These are phyloP conservation scores for Funneliformis geosporum DNA, from an alignment of 192 early-diverging fungal species.

Conservation along the genomic window DNA sequence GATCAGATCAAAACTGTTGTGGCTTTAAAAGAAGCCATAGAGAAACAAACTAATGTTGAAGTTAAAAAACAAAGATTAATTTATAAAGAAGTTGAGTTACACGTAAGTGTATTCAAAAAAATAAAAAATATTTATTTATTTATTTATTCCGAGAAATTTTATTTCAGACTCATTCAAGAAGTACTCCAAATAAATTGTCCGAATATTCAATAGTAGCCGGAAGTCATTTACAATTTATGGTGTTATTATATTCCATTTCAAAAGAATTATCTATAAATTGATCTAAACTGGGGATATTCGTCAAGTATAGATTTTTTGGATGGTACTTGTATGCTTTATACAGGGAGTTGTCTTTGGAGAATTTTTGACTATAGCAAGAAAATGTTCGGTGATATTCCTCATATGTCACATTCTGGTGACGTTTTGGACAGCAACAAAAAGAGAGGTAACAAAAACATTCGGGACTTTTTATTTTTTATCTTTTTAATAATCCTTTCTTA, in stretches of 20 bases:
- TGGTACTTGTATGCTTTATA: conserved; percentile 31
- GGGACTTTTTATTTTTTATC: not conserved
- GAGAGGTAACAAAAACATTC: too few relatives aligned
- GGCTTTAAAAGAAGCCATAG: not conserved
- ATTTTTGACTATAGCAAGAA: conserved; percentile 10
- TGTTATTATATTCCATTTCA: conserved; percentile 24
- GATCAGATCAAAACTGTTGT: not conserved
- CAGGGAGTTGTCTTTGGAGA: not conserved
- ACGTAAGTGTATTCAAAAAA: conserved; percentile 12
- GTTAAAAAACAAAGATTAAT: conserved; percentile 31
- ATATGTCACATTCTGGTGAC: conserved; percentile 33
- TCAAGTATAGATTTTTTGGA: conserved; percentile 19
- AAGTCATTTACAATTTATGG: conserved; percentile 29
- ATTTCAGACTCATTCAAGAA: not conserved
- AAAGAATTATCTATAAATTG: conserved; percentile 11
- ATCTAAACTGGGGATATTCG: conserved; percentile 28
- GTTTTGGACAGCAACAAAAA: conserved; percentile 17
- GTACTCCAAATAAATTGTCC: not conserved
- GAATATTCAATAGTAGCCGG: conserved; percentile 24
- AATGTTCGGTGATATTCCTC: not conserved
- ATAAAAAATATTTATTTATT: not conserved
- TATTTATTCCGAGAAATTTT: not conserved
- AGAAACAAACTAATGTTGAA: conserved; percentile 6
- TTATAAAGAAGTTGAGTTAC: conserved; percentile 21
- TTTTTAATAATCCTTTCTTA: not conserved